Conservation (phyloP, 768 basidiomycete genomes). For the Leccinum sublutescens region DNA sequence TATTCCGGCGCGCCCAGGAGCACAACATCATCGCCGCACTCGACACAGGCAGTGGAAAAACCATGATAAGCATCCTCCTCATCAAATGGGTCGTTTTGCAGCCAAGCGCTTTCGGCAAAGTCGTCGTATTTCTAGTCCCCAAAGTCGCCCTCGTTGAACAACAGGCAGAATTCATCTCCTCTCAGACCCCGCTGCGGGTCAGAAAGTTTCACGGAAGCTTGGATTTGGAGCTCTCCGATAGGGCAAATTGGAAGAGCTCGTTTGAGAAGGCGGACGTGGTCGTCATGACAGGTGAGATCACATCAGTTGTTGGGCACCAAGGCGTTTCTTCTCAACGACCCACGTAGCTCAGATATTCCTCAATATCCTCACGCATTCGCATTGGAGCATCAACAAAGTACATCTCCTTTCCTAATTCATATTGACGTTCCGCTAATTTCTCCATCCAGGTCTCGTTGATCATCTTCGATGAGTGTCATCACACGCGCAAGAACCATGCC, state of each 20-base stretch:
- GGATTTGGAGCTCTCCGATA: conserved; percentile 69
- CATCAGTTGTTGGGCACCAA: neutral
- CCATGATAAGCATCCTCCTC: conserved; percentile 57
- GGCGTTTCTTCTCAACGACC: conserved; percentile 4
- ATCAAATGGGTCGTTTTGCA: conserved; percentile 72
- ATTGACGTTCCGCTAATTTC: neutral
- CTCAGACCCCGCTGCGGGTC: conserved; percentile 66
- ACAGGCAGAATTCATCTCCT: conserved; percentile 64
- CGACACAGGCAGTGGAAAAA: conserved; percentile 63
- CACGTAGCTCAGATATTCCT: conserved; percentile 74
- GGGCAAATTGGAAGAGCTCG: conserved; percentile 59
- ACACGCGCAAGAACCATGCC: conserved; percentile 54
- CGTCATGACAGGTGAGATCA: conserved; percentile 74
- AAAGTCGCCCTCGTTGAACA: conserved; percentile 85
- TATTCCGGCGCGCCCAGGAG: conserved; percentile 49
- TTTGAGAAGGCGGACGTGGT: conserved; percentile 69
- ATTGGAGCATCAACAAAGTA: conserved; percentile 71
- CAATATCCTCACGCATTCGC: conserved; percentile 76
- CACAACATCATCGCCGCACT: conserved; percentile 57
- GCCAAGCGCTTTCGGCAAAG: conserved; percentile 50
- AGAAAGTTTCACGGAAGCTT: conserved; percentile 67
- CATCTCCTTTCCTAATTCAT: neutral
- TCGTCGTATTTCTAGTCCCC: conserved; percentile 79
- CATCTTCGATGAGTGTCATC: conserved; percentile 59
- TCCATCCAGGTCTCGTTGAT: conserved; percentile 49